Conservation (phyloP, 1,139 yeast genomes). For the Kurtzmaniella natalensis region DNA sequence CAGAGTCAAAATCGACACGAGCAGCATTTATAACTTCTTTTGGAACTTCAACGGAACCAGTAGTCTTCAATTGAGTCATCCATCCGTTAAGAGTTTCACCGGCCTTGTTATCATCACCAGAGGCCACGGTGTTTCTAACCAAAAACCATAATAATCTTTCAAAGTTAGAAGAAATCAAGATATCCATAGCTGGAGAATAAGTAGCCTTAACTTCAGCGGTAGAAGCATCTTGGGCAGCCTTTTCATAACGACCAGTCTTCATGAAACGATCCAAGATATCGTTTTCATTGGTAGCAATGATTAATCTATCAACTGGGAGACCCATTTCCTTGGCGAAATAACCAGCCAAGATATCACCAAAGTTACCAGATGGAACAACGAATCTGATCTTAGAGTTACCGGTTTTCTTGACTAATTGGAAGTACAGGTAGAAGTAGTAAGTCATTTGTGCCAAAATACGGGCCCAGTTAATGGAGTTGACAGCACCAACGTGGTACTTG, state of each 20-base stretch:
- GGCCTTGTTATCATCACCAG: constrained; percentile 59
- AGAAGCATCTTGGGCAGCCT: constrained; percentile 46
- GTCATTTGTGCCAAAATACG: constrained; percentile 97
- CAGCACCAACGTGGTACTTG: constrained; percentile 94
- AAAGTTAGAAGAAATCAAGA: constrained; percentile 87
- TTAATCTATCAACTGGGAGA: constrained; percentile 76
- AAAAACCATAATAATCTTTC: constrained; percentile 96
- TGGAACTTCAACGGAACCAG: constrained; percentile 75
- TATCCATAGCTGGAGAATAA: constrained; percentile 97
- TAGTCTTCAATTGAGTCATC: constrained; percentile 74
- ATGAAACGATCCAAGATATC: constrained; percentile 92
- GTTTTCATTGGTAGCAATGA: constrained; percentile 93
- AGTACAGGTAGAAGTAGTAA: constrained; percentile 88
- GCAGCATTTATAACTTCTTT: constrained; percentile 63
- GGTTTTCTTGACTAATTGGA: constrained; percentile 55
- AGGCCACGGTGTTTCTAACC: constrained; percentile 62
- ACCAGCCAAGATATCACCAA: constrained; percentile 97
- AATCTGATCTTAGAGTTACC: constrained; percentile 56
- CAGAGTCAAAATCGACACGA: constrained; percentile 65
- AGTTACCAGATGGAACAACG: constrained; percentile 97
- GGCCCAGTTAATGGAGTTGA: constrained; percentile 98
- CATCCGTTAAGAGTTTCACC: constrained; percentile 68
- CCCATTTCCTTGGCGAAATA: constrained; percentile 95
- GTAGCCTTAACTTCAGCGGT: constrained; percentile 73
- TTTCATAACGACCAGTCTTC: constrained; percentile 78